Evolutionary conservation across 2,329 filamentous ascomycete species (phyloP).

Genomic region (Apiospora koreana): DNA sequence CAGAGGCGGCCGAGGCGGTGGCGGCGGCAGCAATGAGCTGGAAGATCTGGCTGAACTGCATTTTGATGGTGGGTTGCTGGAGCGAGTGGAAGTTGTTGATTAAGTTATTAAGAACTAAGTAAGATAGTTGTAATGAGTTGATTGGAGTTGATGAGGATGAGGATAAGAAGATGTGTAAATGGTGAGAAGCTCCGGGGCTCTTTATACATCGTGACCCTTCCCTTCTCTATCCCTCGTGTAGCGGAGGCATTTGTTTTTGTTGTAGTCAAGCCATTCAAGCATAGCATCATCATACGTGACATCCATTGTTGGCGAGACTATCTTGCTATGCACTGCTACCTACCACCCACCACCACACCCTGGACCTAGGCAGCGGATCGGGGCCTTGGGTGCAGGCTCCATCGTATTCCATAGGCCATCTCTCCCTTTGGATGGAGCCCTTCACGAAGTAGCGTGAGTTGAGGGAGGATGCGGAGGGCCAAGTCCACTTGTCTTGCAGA

Average conservation of each 20-base stretch:
- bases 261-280: not conserved
- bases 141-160: not conserved
- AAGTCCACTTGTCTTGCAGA: not conserved
- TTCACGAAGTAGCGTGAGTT: not conserved
- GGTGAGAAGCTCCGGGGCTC: not conserved
- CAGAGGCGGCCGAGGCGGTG: slow-evolving; percentile 27
- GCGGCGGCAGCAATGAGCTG: slow-evolving; percentile 29
- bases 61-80: slow-evolving; percentile 20
- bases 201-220: slow-evolving; percentile 8
- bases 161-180: not conserved
- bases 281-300: slow-evolving; percentile 10
- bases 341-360: not conserved
- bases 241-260: not conserved
- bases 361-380: not conserved
- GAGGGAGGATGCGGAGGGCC: not conserved
- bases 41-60: slow-evolving; percentile 30
- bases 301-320: not conserved
- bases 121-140: not conserved
- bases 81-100: slow-evolving; percentile 10
- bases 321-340: not conserved
- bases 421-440: not conserved
- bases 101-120: slow-evolving; percentile 9
- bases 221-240: not conserved
- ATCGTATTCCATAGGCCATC: not conserved
- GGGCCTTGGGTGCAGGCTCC: not conserved